Base-by-base conservation (phyloP, 257 asterid genomes). In the Gentiana macrophylla region DNA sequence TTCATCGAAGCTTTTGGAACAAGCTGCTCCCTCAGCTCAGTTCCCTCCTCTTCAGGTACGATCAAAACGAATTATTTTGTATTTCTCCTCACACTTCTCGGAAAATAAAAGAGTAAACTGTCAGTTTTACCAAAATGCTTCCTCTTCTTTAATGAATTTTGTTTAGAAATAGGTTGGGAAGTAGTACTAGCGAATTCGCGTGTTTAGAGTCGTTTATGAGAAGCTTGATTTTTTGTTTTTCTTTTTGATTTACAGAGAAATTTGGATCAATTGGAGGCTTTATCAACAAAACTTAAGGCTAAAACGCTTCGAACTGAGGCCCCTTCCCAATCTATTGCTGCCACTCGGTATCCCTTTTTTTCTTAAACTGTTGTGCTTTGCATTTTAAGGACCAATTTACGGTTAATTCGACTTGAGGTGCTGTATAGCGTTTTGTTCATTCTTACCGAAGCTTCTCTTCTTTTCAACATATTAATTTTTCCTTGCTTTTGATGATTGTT, bases 1-100 rank as follows among this genome's bases (percentile, higher is more conserved):
- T 4, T 92, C 98, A 52, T 92, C 98, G 66, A 88, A 85, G 83
- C 98, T 91, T 59, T 76, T 92, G 64, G 98, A 92, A 46, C 98
- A 92, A 74, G 96, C 98, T 44, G 95, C 97, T 61, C 98, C 98
- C 50, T 91, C 98, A 3, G 81, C 94, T 60, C 98, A 87, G 75
- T 87, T 91, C 66, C 95, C 98, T 63, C 94, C 98, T 49, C 91
- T 91, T 62, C 98, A 87, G 98, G 97, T 91, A 38, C 56, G 24
- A 24, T 24, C 24, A 24, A 24, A 24, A 24, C 24, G 24, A 24
- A 24, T 48, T 34, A 15, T 45, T 51, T 2, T 3, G 8, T 1
- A 41, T 41, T 41, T 41, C 9, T 5, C 46, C 9, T 41, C 8
- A 5, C 9, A 41, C 5, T 3, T 41, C 9, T 41, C 5, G 6